These are phyloP conservation scores for Rhizoctonia solani DNA, from an alignment of 1,284 basidiomycete genomes.

Conservation along the genomic window DNA sequence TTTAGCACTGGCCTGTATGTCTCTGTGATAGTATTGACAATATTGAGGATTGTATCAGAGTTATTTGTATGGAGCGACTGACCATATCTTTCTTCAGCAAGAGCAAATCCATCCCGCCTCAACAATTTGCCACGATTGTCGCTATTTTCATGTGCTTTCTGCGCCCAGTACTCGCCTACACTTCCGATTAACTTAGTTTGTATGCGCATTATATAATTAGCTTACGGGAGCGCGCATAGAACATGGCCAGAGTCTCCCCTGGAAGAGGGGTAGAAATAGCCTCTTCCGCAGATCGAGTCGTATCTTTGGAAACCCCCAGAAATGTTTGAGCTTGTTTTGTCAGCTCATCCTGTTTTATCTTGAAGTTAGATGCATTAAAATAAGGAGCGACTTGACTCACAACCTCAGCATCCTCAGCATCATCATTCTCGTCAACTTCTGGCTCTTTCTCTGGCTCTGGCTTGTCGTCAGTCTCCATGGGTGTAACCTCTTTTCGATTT, in stretches of 20 bases:
- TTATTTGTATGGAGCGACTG: slow-evolving; percentile 38
- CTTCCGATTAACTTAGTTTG: background rate
- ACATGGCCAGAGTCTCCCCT: slow-evolving; percentile 84
- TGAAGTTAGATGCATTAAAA: background rate
- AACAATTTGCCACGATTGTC: slow-evolving; percentile 80
- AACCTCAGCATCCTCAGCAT: slow-evolving; percentile 34
- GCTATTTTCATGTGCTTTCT: slow-evolving; percentile 63
- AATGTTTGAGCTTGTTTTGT: slow-evolving; percentile 68
- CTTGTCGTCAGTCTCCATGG: slow-evolving; percentile 39
- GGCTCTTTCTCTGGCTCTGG: slow-evolving; percentile 41
- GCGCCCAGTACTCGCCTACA: slow-evolving; percentile 79
- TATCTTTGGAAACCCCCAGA: slow-evolving; percentile 73
- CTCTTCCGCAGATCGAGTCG: slow-evolving; percentile 69
- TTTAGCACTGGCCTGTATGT: slow-evolving; percentile 77
- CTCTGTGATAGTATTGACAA: slow-evolving; percentile 47
- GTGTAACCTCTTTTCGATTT: slow-evolving; percentile 12
- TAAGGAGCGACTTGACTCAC: background rate
- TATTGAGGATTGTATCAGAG: slow-evolving; percentile 1
- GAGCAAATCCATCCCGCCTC: slow-evolving; percentile 75
- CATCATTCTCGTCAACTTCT: slow-evolving; percentile 30
- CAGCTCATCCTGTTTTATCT: slow-evolving; percentile 54
- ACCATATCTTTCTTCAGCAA: slow-evolving; percentile 72
- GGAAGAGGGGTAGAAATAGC: slow-evolving; percentile 81
- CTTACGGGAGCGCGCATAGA: slow-evolving; percentile 81
- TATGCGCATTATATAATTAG: slow-evolving; percentile 33